These are phyloP conservation scores for Hydrangea macrophylla DNA, from an alignment of 148 eudicot genomes.

Conservation along the genomic window DNA sequence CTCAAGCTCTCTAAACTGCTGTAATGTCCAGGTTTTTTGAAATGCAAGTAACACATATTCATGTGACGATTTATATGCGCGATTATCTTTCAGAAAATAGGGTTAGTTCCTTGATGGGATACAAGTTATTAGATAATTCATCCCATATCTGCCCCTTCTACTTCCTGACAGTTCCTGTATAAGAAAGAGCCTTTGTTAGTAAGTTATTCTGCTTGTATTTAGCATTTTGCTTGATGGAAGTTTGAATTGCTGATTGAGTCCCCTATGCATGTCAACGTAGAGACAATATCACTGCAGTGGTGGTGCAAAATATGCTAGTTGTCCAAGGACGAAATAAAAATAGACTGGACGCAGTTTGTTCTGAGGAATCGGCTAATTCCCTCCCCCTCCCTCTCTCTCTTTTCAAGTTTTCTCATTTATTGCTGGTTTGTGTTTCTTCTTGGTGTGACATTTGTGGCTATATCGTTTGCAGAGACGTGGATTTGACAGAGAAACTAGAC, in stretches of 20 bases:
- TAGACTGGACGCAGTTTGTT: neutral
- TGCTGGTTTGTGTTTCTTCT: neutral
- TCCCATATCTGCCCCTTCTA: neutral
- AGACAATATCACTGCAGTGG: neutral
- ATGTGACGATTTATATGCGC: neutral
- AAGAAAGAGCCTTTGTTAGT: neutral
- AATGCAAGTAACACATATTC: neutral
- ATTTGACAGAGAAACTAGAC: slow-evolving; percentile 66
- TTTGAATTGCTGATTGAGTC: slow-evolving; percentile 1
- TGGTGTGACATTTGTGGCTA: slow-evolving; percentile 3
- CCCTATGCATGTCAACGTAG: too few relatives aligned
- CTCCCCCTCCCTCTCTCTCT: too few relatives aligned
- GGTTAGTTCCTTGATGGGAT: neutral
- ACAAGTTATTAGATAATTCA: neutral
- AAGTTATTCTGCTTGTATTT: neutral
- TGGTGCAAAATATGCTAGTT: neutral
- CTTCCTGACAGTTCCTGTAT: neutral
- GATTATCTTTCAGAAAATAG: neutral
- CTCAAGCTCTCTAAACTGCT: too few relatives aligned
- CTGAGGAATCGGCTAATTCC: neutral
- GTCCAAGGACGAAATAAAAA: neutral
- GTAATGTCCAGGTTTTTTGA: too few relatives aligned
- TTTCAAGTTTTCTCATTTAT: neutral
- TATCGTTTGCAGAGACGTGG: slow-evolving; percentile 61
- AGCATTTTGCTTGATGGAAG: neutral